A percentile compares a stretch with the other conserved stretches of the same genome.
Evolutionary conservation across 78 protist species (phyloP).

Genomic region (Parvularia atlantis): DNA sequence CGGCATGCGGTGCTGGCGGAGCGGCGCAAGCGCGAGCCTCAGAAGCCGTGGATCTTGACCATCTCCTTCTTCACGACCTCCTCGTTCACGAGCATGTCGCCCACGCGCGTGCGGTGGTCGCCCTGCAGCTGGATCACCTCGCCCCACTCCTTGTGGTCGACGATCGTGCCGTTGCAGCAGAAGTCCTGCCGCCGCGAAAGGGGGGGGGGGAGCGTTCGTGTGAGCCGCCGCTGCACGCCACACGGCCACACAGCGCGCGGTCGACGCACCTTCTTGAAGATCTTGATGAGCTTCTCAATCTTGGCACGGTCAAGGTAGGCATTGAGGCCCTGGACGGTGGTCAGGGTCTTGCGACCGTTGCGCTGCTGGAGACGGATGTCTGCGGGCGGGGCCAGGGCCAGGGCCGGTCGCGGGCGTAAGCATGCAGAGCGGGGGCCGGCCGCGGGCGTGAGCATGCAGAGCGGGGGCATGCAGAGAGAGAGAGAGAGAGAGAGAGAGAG

Average conservation of each 20-base stretch:
- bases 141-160: constrained; percentile 32
- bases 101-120: constrained; percentile 35
- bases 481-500: too few species aligned
- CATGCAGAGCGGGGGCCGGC: too few species aligned
- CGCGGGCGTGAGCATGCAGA: too few species aligned
- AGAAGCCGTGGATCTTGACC: constrained; percentile 44
- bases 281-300: constrained; percentile 11
- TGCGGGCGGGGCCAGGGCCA: too few species aligned
- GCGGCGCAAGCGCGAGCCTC: too few species aligned
- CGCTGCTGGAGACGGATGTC: constrained; percentile 71
- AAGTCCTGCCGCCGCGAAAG: constrained; percentile 33
- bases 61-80: constrained; percentile 19
- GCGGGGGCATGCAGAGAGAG: too few species aligned
- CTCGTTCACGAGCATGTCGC: constrained; percentile 16
- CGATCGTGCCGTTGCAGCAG: constrained; percentile 49
- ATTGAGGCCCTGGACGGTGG: constrained; percentile 41
- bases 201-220: too few species aligned
- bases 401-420: too few species aligned
- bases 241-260: too few species aligned
- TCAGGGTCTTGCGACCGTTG: constrained; percentile 44
- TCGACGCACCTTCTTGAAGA: constrained; percentile 2
- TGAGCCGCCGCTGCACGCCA: too few species aligned
- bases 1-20: too few species aligned
- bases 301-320: constrained; percentile 8
- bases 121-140: constrained; percentile 48